Evolutionary conservation across 345 rosid genomes (phyloP), one percentile per base, ranked within the genome.

Genomic region (Brassica nigra): DNA sequence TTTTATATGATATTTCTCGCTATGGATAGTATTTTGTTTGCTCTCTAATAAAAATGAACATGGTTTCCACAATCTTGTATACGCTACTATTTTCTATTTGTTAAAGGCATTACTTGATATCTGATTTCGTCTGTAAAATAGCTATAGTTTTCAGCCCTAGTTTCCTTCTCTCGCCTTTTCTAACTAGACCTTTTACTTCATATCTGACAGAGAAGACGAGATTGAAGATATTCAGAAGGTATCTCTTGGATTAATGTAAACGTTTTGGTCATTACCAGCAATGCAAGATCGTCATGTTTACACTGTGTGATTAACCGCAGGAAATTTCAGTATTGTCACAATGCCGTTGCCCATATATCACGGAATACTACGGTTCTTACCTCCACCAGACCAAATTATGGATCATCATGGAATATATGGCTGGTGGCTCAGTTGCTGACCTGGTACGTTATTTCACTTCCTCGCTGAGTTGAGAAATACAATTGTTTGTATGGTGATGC

Each of bases 381-480:
- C 99, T 95, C 75, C 89, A 90, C 78, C 98, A 91, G 86, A 95
- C 99, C 74, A 95, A 95, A 84, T 78, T 95, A 68, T 95, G 97
- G 97, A 95, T 96, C 85, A 92, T 96, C 82, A 96, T 95, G 99
- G 98, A 95, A 75, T 95, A 88, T 85, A 95, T 95, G 98, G 98
- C 99, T 0, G 98, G 99, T 84, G 99, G 98, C 76, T 95, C 99
- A 62, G 98, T 95, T 88, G 97, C 98, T 84, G 99, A 95, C 61
- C 92, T 96, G 47, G 99, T 96, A 89, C 74, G 97, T 90, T 76
- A 85, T 86, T 80, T 85, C 81, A 52, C 72, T 44, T 66, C 69
- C 68, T 49, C 59, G 31, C 67, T 70, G 71, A 57, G 62, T 80
- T 80, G 37, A 62, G 47, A 28, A 8, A 39, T 69, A 33, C 29